Conservation (phyloP, 2,329 filamentous ascomycete species). For the Neonectria faginata region DNA sequence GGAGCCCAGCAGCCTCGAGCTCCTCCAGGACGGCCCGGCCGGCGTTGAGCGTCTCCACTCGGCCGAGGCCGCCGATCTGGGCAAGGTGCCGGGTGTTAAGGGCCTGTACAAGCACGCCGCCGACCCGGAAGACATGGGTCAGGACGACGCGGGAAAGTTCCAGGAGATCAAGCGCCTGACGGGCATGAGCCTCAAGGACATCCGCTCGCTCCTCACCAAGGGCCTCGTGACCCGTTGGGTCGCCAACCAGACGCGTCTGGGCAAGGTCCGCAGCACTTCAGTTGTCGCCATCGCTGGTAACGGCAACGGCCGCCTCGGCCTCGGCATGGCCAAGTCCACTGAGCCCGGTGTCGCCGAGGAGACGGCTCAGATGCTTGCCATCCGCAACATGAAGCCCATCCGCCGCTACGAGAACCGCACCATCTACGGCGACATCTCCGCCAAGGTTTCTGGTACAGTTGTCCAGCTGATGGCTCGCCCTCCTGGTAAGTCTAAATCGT, state of each 20-base stretch:
- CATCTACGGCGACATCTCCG: constrained; percentile 85
- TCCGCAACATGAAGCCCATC: constrained; percentile 94
- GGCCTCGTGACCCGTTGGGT: constrained; percentile 79
- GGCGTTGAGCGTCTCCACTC: constrained; percentile 53
- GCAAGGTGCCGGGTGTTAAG: constrained; percentile 65
- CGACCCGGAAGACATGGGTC: constrained; percentile 63
- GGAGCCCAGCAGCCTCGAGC: constrained; percentile 51
- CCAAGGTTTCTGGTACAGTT: constrained; percentile 88
- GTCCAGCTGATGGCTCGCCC: constrained; percentile 85
- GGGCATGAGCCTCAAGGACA: constrained; percentile 64
- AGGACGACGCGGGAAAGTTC: constrained; percentile 64
- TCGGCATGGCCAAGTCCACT: constrained; percentile 90
- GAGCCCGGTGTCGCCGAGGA: constrained; percentile 74
- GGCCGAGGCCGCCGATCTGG: constrained; percentile 61
- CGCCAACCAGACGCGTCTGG: constrained; percentile 93
- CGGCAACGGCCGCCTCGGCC: constrained; percentile 83
- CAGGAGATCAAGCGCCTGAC: constrained; percentile 66
- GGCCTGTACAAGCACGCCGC: constrained; percentile 62
- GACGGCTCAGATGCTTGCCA: constrained; percentile 84
- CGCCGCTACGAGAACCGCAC: constrained; percentile 91
- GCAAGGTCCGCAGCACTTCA: constrained; percentile 86
- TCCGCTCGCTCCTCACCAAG: constrained; percentile 73
- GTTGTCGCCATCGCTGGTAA: constrained; percentile 88
- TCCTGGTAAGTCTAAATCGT: constrained; percentile 74
- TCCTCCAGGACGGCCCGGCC: constrained; percentile 53